Percentiles rank a stretch among this genome's conserved stretches.
These are phyloP conservation scores for Clitoria ternatea DNA, from an alignment of 306 rosid genomes.

Conservation along the genomic window DNA sequence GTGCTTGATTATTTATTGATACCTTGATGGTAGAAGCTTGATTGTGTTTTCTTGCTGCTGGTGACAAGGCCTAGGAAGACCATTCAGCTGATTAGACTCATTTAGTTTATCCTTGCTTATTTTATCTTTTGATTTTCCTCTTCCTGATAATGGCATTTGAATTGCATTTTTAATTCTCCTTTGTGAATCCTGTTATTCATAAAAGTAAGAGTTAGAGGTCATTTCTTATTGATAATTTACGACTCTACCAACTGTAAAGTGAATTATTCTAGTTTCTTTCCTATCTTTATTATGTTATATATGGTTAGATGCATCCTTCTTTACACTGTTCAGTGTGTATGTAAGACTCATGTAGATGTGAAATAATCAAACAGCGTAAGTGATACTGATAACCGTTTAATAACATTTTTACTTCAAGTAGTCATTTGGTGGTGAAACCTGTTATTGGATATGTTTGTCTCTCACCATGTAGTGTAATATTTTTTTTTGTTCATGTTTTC, in stretches of 20 bases:
- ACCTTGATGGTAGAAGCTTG: background rate
- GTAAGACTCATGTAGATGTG: background rate
- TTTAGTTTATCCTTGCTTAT: background rate
- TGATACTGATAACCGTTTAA: background rate
- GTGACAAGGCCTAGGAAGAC: background rate
- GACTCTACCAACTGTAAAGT: background rate
- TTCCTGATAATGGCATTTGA: background rate
- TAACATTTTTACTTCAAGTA: background rate
- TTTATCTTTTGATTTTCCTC: background rate
- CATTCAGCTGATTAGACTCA: background rate
- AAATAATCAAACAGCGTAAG: background rate
- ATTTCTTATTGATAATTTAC: background rate
- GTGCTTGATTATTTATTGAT: background rate
- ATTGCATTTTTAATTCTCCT: background rate
- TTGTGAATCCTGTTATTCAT: background rate
- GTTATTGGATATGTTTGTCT: background rate
- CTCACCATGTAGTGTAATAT: background rate
- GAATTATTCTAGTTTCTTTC: background rate
- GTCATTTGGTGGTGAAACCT: background rate
- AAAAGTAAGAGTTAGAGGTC: background rate
- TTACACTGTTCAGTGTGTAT: background rate
- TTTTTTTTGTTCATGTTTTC: conserved; percentile 12
- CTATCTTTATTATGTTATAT: background rate
- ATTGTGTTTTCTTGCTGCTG: background rate
- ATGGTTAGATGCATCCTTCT: background rate